phyloP scores from a whole-genome alignment of 768 basidiomycete genomes.

The Suillus fuscotomentosus region DNA sequence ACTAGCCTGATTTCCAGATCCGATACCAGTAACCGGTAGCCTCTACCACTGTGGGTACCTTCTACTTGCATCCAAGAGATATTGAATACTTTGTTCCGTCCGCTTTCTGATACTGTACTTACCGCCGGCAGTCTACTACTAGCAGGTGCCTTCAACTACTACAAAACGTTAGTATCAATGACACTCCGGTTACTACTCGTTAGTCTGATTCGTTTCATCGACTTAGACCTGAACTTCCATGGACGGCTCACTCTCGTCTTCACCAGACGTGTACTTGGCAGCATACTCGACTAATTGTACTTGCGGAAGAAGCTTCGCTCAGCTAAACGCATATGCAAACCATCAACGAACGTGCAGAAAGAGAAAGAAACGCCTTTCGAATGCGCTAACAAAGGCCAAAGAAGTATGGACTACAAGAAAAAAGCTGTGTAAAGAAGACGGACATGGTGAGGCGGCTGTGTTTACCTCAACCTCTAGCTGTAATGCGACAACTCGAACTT shows the following conservation, averaged over 20 bases:
- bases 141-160: too few species aligned
- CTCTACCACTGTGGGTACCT: too few species aligned
- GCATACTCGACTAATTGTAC: neutral
- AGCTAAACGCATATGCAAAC: neutral
- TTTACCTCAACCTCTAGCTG: too few species aligned
- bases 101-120: too few species aligned
- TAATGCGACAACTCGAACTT: too few species aligned
- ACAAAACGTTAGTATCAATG: too few species aligned
- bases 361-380: slow-evolving; percentile 8
- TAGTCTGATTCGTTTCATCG: neutral
- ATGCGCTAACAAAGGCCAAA: slow-evolving; percentile 3
- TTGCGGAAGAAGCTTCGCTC: slow-evolving; percentile 3
- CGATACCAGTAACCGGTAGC: too few species aligned
- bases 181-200: too few species aligned
- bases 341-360: slow-evolving; percentile 2
- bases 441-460: neutral
- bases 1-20: too few species aligned
- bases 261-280: neutral
- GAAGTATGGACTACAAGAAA: neutral
- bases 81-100: too few species aligned
- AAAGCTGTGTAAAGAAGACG: neutral
- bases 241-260: neutral
- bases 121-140: too few species aligned
- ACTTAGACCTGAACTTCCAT: neutral
- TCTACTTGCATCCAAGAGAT: too few species aligned